Conservation (phyloP, 2,329 filamentous ascomycete species). For the Apiospora malaysiana region DNA sequence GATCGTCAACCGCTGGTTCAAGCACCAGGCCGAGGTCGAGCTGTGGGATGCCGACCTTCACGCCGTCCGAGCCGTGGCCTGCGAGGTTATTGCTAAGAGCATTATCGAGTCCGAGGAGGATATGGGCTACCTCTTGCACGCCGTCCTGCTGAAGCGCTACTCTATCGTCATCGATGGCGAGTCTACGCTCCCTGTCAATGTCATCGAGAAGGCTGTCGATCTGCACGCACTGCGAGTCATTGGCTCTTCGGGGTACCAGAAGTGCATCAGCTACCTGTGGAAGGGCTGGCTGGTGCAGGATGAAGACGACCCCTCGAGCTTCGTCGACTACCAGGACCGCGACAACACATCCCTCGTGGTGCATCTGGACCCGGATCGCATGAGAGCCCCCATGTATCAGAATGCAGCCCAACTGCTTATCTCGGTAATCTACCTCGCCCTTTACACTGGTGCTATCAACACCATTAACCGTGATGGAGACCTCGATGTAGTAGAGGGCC, state of each 20-base stretch:
- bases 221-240: conserved; percentile 89
- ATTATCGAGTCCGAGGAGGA: conserved; percentile 87
- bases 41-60: conserved; percentile 93
- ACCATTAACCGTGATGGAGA: conserved; percentile 87
- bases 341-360: conserved; percentile 77
- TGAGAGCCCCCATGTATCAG: conserved; percentile 91
- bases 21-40: conserved; percentile 77
- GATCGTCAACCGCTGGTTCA: conserved; percentile 76
- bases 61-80: conserved; percentile 77
- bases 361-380: conserved; percentile 92
- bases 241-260: conserved; percentile 92
- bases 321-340: conserved; percentile 85
- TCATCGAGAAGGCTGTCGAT: conserved; percentile 92
- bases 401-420: conserved; percentile 87
- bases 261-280: conserved; percentile 93
- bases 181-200: conserved; percentile 79
- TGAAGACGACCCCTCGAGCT: conserved; percentile 86
- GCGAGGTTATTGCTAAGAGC: conserved; percentile 89
- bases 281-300: conserved; percentile 96
- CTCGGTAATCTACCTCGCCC: conserved; percentile 78
- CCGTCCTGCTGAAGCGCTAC: conserved; percentile 86
- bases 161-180: conserved; percentile 76
- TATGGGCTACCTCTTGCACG: conserved; percentile 76
- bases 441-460: conserved; percentile 93
- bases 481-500: conserved; percentile 80